These are phyloP conservation scores for Lomentospora prolificans DNA, from an alignment of 2,329 filamentous ascomycete genomes.

Conservation along the genomic window DNA sequence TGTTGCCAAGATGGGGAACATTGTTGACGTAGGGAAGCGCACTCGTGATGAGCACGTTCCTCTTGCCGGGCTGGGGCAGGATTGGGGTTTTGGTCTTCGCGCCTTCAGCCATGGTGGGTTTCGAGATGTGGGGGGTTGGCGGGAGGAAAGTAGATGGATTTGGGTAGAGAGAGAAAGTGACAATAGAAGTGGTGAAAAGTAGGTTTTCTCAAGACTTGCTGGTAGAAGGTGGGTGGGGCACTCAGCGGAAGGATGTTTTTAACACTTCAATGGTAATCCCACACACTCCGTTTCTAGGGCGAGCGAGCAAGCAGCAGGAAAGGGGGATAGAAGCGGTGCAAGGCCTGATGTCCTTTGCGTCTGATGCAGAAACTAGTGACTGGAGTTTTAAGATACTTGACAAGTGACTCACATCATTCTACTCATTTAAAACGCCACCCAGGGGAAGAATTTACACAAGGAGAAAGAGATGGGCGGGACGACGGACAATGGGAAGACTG, in stretches of 20 bases:
- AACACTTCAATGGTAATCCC: too few relatives aligned
- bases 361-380: too few relatives aligned
- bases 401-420: conserved; percentile 2
- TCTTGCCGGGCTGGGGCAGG: conserved; percentile 61
- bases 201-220: neutral
- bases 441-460: neutral
- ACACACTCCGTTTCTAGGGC: too few relatives aligned
- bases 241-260: neutral
- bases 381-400: neutral
- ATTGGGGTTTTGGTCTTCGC: conserved; percentile 28
- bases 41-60: conserved; percentile 83
- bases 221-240: neutral
- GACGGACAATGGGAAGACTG: neutral
- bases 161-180: neutral
- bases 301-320: too few relatives aligned
- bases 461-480: neutral
- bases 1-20: conserved; percentile 78
- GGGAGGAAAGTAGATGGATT: neutral
- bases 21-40: conserved; percentile 75
- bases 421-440: neutral
- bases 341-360: too few relatives aligned
- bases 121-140: neutral
- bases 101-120: neutral
- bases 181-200: neutral
- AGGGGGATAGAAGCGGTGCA: neutral